These are phyloP conservation scores for Paulownia fortunei DNA, from an alignment of 257 asterid species.

Conservation along the genomic window DNA sequence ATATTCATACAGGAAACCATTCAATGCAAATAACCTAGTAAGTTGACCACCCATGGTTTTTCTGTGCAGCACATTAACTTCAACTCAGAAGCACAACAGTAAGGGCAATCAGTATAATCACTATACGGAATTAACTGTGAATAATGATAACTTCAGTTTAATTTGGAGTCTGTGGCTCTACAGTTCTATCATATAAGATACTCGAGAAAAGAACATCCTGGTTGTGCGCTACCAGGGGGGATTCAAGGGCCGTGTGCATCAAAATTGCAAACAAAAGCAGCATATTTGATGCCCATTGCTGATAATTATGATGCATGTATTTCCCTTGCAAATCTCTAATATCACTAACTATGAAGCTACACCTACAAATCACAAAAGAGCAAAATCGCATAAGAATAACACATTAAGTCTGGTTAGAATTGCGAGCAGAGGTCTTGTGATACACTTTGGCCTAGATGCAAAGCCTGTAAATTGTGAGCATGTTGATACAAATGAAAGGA, in stretches of 20 bases:
- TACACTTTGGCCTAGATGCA: neutral
- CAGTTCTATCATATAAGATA: slow-evolving; percentile 6
- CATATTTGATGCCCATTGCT: neutral
- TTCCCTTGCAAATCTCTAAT: neutral
- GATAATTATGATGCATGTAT: neutral
- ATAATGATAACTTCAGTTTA: neutral
- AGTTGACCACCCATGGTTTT: neutral
- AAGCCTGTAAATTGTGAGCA: neutral
- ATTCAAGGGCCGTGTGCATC: neutral
- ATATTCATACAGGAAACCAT: neutral
- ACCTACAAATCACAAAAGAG: neutral
- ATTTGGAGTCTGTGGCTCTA: neutral
- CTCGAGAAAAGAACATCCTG: neutral
- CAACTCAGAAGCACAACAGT: slow-evolving; percentile 10
- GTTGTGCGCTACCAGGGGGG: neutral
- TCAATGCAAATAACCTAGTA: neutral
- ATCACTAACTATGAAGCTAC: neutral
- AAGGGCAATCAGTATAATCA: neutral
- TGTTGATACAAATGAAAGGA: slow-evolving; percentile 17
- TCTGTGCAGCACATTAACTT: slow-evolving; percentile 5
- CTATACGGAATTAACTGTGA: neutral
- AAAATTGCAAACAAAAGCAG: neutral
- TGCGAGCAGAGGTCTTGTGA: neutral
- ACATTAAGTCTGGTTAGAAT: neutral
- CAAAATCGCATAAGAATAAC: neutral